Conservation (phyloP, 805 yeast species). For the Starmera dryadoides region DNA sequence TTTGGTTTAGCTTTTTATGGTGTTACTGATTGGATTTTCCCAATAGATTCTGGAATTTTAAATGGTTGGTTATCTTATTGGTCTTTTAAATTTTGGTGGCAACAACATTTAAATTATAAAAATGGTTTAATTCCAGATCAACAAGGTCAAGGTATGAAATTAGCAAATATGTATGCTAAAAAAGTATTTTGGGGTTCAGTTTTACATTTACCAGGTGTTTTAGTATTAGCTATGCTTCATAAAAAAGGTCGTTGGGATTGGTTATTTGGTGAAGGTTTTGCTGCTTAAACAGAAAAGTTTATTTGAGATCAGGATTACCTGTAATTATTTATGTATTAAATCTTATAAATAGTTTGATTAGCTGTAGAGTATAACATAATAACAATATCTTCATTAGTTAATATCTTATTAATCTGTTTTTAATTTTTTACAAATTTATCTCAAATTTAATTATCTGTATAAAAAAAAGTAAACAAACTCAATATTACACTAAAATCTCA, state of each 20-base stretch:
- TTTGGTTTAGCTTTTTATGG: slow-evolving; percentile 71
- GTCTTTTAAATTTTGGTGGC: slow-evolving; percentile 81
- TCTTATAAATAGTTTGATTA: no score
- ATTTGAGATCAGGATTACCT: no score
- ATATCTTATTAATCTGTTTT: no score
- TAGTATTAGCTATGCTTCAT: slow-evolving; percentile 89
- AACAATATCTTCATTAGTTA: no score
- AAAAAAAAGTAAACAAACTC: no score
- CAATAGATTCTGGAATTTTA: slow-evolving; percentile 71
- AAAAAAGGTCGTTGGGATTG: slow-evolving; percentile 95
- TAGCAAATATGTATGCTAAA: slow-evolving; percentile 68
- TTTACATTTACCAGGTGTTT: slow-evolving; percentile 85
- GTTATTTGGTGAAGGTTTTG: slow-evolving; percentile 28
- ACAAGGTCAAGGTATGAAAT: slow-evolving; percentile 42
- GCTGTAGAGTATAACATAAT: no score
- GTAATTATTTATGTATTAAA: no score
- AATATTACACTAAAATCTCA: no score
- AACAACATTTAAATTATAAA: slow-evolving; percentile 57
- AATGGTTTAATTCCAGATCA: slow-evolving; percentile 33
- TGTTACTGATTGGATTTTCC: slow-evolving; percentile 77
- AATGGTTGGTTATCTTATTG: slow-evolving; percentile 83
- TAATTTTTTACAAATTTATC: no score
- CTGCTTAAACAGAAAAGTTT: neutral
- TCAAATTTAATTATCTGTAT: no score
- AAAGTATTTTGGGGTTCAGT: slow-evolving; percentile 92